Percentiles rank a stretch among this genome's conserved stretches.
phyloP scores from a whole-genome alignment of 805 yeast species.

The Ogataea methylovora region DNA sequence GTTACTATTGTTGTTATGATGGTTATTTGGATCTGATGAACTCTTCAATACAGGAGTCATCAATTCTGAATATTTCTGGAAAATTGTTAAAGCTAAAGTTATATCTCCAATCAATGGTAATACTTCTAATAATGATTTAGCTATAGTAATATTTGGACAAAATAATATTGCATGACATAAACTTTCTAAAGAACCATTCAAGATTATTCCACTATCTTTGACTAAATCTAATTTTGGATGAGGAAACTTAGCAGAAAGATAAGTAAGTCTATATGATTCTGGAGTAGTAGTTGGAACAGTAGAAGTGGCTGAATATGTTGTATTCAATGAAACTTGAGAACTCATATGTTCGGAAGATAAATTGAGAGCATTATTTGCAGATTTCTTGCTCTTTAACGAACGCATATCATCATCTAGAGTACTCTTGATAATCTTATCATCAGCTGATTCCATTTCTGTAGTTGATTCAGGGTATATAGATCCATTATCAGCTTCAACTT shows the following conservation, averaged over 20 bases:
- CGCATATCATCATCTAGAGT: not conserved
- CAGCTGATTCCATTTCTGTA: too few species aligned
- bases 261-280: conserved; percentile 8
- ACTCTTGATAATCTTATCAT: too few species aligned
- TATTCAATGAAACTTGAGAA: too few species aligned
- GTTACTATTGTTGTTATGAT: not conserved
- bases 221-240: conserved; percentile 58
- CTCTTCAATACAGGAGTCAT: conserved; percentile 14
- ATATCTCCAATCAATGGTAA: conserved; percentile 50
- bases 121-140: conserved; percentile 38
- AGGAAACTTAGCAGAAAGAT: conserved; percentile 39
- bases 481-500: too few species aligned
- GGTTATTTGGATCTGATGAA: not conserved
- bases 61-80: conserved; percentile 26
- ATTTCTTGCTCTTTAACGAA: not conserved
- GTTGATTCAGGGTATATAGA: too few species aligned
- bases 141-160: conserved; percentile 30
- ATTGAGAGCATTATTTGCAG: too few species aligned
- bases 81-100: conserved; percentile 32
- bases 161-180: conserved; percentile 69
- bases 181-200: conserved; percentile 59
- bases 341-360: too few species aligned
- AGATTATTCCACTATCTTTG: conserved; percentile 31
- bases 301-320: too few species aligned
- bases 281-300: too few species aligned